Evolutionary conservation across 2,329 filamentous ascomycete genomes (phyloP).

Genomic region (Phaeosphaeria sp.): DNA sequence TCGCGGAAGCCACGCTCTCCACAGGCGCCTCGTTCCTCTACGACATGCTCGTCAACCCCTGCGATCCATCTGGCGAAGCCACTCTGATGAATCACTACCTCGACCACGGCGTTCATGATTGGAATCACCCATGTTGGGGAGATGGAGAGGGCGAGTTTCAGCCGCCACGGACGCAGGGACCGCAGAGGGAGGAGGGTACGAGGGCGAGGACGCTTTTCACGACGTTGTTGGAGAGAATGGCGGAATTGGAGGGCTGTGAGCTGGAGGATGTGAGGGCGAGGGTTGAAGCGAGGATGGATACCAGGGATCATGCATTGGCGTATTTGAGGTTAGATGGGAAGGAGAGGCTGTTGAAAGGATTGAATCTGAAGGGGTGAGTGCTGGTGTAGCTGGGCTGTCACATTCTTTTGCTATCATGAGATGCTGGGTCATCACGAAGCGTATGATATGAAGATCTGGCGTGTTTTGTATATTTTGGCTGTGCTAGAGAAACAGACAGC

Average conservation of each 20-base stretch:
- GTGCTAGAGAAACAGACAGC: no score
- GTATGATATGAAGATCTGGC: background rate
- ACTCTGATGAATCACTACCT: slow-evolving; percentile 39
- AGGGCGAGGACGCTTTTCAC: slow-evolving; percentile 27
- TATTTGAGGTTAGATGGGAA: slow-evolving; percentile 34
- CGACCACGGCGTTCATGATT: slow-evolving; percentile 33
- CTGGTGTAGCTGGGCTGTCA: background rate
- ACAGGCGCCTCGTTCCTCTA: slow-evolving; percentile 35
- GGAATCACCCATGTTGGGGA: slow-evolving; percentile 31
- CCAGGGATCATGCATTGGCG: slow-evolving; percentile 26
- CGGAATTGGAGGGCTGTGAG: slow-evolving; percentile 21
- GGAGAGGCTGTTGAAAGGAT: slow-evolving; percentile 29
- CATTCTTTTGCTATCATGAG: background rate
- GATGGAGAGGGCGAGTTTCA: slow-evolving; percentile 25
- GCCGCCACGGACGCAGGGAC: slow-evolving; percentile 38
- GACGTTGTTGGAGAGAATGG: slow-evolving; percentile 34
- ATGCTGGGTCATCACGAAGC: background rate
- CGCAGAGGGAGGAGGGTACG: slow-evolving; percentile 14
- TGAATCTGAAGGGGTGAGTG: slow-evolving; percentile 18
- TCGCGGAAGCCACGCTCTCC: slow-evolving; percentile 34
- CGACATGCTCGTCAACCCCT: slow-evolving; percentile 23
- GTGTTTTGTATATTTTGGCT: background rate
- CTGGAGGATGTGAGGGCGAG: slow-evolving; percentile 27
- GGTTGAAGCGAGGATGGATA: slow-evolving; percentile 27
- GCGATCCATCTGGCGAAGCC: slow-evolving; percentile 18